Percentiles rank a stretch among this genome's conserved stretches.
Evolutionary conservation across 129 eudicot genomes (phyloP).

Genomic region (Saussurea involucrata): DNA sequence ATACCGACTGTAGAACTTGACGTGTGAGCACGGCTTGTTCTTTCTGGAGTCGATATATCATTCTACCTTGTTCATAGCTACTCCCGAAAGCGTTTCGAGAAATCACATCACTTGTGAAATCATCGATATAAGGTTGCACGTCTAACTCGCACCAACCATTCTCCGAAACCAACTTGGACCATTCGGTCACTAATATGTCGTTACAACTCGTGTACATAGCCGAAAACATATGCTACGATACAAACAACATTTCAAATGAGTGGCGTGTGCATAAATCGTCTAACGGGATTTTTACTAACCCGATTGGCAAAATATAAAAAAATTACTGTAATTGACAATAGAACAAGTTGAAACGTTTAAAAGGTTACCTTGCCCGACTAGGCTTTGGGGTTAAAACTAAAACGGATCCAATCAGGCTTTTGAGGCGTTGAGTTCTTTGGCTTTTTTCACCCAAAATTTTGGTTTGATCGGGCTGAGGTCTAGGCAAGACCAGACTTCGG

Average conservation of each 20-base stretch:
- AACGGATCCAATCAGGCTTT: too few relatives aligned
- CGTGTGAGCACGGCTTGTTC: slow-evolving; percentile 64
- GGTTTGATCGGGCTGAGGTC: too few relatives aligned
- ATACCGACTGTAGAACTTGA: slow-evolving; percentile 51
- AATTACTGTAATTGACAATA: too few relatives aligned
- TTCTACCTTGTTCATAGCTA: slow-evolving; percentile 46
- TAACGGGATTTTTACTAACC: neutral
- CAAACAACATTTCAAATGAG: neutral
- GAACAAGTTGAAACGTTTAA: too few relatives aligned
- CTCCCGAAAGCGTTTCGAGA: slow-evolving; percentile 73
- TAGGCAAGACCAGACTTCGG: too few relatives aligned
- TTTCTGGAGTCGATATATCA: slow-evolving; percentile 55
- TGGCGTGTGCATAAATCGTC: neutral
- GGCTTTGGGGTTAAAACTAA: too few relatives aligned
- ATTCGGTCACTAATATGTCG: slow-evolving; percentile 47
- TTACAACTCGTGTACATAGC: slow-evolving; percentile 54
- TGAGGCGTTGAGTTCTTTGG: too few relatives aligned
- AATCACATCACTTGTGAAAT: slow-evolving; percentile 52
- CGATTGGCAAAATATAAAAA: too few relatives aligned
- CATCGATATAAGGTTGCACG: slow-evolving; percentile 51
- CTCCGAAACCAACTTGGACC: slow-evolving; percentile 41
- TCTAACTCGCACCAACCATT: slow-evolving; percentile 40
- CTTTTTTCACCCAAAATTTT: too few relatives aligned
- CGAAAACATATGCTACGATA: slow-evolving; percentile 48
- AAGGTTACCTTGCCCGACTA: too few relatives aligned